These are phyloP conservation scores for Kregervanrija pseudodelftensis DNA, from an alignment of 805 yeast species.

Conservation along the genomic window DNA sequence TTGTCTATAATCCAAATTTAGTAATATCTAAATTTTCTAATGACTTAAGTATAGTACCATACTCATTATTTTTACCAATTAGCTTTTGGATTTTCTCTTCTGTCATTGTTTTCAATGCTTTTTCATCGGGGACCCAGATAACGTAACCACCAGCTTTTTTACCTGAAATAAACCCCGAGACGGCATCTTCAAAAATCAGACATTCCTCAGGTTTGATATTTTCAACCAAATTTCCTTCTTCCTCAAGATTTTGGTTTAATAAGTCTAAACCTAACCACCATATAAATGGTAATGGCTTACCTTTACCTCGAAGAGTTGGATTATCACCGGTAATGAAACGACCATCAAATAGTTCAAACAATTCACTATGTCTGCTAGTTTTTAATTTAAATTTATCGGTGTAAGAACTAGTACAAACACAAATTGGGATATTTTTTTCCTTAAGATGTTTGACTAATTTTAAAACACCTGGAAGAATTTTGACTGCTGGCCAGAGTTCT, in stretches of 20 bases:
- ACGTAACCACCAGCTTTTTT: conserved; percentile 76
- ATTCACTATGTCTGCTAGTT: conserved; percentile 55
- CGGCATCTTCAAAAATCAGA: conserved; percentile 89
- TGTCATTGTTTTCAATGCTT: conserved; percentile 51
- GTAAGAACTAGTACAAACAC: conserved; percentile 84
- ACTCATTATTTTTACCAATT: conserved; percentile 34
- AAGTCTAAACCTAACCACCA: conserved; percentile 76
- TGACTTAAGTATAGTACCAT: conserved; percentile 50
- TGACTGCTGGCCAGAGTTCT: conserved; percentile 52
- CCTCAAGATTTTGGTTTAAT: conserved; percentile 47
- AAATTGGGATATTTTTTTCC: conserved; percentile 60
- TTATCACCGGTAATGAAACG: conserved; percentile 88
- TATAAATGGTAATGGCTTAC: conserved; percentile 92
- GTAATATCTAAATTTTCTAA: conserved; percentile 46
- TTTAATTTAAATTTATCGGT: conserved; percentile 55
- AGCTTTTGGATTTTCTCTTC: conserved; percentile 39
- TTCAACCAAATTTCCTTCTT: conserved; percentile 29
- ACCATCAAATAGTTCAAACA: conserved; percentile 53
- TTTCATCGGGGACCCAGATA: conserved; percentile 90
- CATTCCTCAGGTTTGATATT: conserved; percentile 70
- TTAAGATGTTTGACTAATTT: conserved; percentile 55
- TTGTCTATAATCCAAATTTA: conserved; percentile 35
- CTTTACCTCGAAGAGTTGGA: conserved; percentile 70
- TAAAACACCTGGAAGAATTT: conserved; percentile 78
- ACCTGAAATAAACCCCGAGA: conserved; percentile 86